Conservation (phyloP, 768 basidiomycete genomes). For the Exsudoporus frostii region DNA sequence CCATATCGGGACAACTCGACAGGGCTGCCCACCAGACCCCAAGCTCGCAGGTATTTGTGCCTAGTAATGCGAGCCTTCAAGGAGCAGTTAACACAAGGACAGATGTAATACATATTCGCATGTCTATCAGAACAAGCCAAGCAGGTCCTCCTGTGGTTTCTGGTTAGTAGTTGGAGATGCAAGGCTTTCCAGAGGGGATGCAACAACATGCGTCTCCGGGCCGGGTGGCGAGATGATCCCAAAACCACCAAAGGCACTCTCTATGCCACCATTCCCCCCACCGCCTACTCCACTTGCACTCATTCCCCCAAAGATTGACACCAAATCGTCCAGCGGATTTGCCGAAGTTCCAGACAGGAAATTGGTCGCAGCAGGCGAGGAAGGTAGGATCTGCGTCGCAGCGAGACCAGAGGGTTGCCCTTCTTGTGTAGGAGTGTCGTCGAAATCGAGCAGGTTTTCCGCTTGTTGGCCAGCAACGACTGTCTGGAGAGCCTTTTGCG, state of each 20-base stretch:
- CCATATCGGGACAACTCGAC: background rate
- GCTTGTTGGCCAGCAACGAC: slow-evolving; percentile 89
- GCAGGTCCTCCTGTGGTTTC: slow-evolving; percentile 47
- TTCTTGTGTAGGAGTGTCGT: slow-evolving; percentile 60
- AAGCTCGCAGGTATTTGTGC: background rate
- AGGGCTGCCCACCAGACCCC: background rate
- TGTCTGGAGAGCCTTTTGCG: slow-evolving; percentile 86
- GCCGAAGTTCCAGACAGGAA: slow-evolving; percentile 75
- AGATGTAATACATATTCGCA: background rate
- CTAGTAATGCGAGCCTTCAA: background rate
- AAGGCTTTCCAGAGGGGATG: slow-evolving; percentile 24
- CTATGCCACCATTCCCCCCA: slow-evolving; percentile 10
- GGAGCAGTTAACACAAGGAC: background rate
- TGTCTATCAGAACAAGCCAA: slow-evolving; percentile 49
- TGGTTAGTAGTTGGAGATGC: slow-evolving; percentile 23
- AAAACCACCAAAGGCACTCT: slow-evolving; percentile 18
- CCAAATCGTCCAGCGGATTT: slow-evolving; percentile 91
- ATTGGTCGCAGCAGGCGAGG: slow-evolving; percentile 70
- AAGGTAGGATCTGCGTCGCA: slow-evolving; percentile 68
- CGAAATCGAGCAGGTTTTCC: slow-evolving; percentile 94
- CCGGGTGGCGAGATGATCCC: slow-evolving; percentile 10
- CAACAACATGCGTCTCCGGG: background rate
- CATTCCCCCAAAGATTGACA: slow-evolving; percentile 80
- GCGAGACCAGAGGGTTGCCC: slow-evolving; percentile 69
- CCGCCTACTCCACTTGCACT: slow-evolving; percentile 26